Conservation (phyloP, 495 filamentous ascomycete genomes). For the Talaromyces trachyspermus region DNA sequence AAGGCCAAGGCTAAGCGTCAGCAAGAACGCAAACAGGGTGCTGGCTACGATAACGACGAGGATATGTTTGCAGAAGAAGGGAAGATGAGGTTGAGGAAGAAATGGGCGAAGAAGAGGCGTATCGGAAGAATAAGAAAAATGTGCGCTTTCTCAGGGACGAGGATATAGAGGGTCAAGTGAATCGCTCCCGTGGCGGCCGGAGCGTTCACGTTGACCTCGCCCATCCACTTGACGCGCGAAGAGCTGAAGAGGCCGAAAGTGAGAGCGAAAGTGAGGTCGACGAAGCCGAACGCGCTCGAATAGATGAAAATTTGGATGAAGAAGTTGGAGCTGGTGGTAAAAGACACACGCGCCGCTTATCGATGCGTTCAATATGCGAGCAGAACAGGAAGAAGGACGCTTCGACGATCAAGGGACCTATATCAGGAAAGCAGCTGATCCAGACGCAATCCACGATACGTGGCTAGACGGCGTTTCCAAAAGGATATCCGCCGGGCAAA, state of each 20-base stretch:
- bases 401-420: slow-evolving; percentile 90
- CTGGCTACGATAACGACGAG: slow-evolving; percentile 44
- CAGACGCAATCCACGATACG: slow-evolving; percentile 81
- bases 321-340: slow-evolving; percentile 84
- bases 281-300: slow-evolving; percentile 62
- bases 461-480: slow-evolving; percentile 92
- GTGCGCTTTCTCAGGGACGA: slow-evolving; percentile 69
- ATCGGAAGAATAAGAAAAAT: slow-evolving; percentile 64
- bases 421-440: slow-evolving; percentile 81
- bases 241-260: slow-evolving; percentile 36
- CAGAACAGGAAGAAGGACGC: slow-evolving; percentile 83
- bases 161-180: slow-evolving; percentile 84
- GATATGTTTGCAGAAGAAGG: slow-evolving; percentile 86
- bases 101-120: slow-evolving; percentile 35
- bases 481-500: slow-evolving; percentile 85
- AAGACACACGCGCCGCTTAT: slow-evolving; percentile 94
- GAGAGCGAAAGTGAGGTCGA: slow-evolving; percentile 64
- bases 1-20: slow-evolving; percentile 45
- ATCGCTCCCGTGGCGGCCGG: slow-evolving; percentile 61
- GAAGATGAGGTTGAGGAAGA: slow-evolving; percentile 44
- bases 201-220: slow-evolving; percentile 54
- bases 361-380: slow-evolving; percentile 91
- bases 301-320: slow-evolving; percentile 67
- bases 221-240: slow-evolving; percentile 31
- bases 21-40: slow-evolving; percentile 27